Base-by-base conservation (phyloP, 495 filamentous ascomycete species). In the Evernia prunastri region DNA sequence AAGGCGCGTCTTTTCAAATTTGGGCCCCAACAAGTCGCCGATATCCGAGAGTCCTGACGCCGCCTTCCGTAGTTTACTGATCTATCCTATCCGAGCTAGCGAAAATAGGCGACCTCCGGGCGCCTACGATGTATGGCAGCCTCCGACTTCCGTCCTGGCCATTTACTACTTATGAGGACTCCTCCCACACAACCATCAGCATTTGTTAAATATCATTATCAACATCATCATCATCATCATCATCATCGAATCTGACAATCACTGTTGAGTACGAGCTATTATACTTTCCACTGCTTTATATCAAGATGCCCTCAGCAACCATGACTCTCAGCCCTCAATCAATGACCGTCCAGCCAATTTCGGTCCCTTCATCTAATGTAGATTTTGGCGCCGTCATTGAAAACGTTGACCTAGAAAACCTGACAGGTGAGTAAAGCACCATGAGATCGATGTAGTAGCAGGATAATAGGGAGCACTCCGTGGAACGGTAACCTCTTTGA, bases 351-450 rank as follows among this genome's bases (percentile, higher is more conserved):
- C 25, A 53, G 3, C 77, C 79, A 3, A 59, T 73, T n/a, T 58
- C 56, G 76, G 77, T 54, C 12, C 25, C 49, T 31, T 53, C 49
- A 27, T 86, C 82, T 13, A 66, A 76, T 12, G 75, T 84, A 63
- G 73, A 86, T 66, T 86, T 89, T 59, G 86, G 86, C 9, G 84
- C 83, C 7, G 68, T 79, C 27, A 75, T 86, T 64, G 72, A 76
- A 3, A 79, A 84, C 43, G 75, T 81, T 47, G 78, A 86, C 63
- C 66, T 89, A 31, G 82, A 89, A 71, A 79, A 83, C 61, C 71
- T 89, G 66, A 81, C 75, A 51, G 85, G 78, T 78, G 68, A 54
- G 66, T 63, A 25, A 42, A 37, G 15, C 2, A 25, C 39, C 15
- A 37, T 42, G 27, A 64, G 10, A 18, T 33, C 36, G 65, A 10